Evolutionary conservation across 202 grass and related monocot species (phyloP), one percentile per base, ranked within the genome.

Genomic region (Digitaria exilis): DNA sequence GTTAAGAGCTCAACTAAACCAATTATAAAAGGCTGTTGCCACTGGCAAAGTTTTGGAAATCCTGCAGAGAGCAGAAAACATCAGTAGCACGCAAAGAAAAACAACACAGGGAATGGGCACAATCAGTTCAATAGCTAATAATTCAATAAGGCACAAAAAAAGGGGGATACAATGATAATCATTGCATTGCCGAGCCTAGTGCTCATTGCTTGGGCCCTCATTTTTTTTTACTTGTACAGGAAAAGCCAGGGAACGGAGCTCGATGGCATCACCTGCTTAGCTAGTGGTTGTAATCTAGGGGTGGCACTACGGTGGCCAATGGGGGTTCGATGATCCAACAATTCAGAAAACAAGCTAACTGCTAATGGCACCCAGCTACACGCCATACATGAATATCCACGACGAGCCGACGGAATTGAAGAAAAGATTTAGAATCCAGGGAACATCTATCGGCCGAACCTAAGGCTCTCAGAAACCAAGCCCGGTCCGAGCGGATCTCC

Each of bases 1-100:
- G 61, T 21, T 29, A 80, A 2, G 1, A 41, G 58, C 24, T 73
- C 67, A 73, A 57, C 17, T 41, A 66, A n/a, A n/a, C 46, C 48
- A 24, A 65, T 41, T 63, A 29, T 63, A 29, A 60, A 42, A 73
- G n/a, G 35, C 5, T 5, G 57, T 2, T 16, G 15, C 9, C 37
- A 1, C 7, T 10, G 17, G 4, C 42, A 18, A 57, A 30, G n/a
- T 52, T 60, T 49, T 22, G 32, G 8, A 13, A 24, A 52, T 66
- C 69, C 68, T 88, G 25, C 18, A 52, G 15, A 52, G 75, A 52
- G 28, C 29, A 75, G 14, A 70, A 68, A 61, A 28, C 32, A 75
- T 80, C 31, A 84, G 24, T 5, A 45, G 2, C 25, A 44, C 26
- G n/a, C 45, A 66, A 80, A 58, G 21, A 18, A 18, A 18, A 31